Evolutionary conservation across 345 rosid species (phyloP).

Genomic region (Atalantia buxifolia): DNA sequence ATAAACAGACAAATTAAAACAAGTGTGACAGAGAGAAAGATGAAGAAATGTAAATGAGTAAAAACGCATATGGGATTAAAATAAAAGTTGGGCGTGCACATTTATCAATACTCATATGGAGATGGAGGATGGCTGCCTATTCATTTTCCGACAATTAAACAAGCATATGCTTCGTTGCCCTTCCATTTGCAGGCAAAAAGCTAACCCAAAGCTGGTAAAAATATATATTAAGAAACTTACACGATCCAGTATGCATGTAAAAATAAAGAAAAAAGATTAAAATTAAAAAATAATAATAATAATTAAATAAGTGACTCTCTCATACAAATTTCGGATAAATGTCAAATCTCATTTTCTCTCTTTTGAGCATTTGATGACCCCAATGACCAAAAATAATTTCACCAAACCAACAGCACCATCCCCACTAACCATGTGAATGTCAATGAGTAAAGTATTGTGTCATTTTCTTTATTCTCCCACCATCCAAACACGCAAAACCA

Average conservation of each 20-base stretch:
- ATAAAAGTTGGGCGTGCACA: conserved; percentile 17
- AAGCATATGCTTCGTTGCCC: conserved; percentile 40
- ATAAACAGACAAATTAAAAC: background rate
- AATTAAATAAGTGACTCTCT: too few species aligned
- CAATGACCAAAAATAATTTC: background rate
- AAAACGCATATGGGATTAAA: background rate
- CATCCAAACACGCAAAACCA: background rate
- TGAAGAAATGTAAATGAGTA: background rate
- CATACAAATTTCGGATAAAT: background rate
- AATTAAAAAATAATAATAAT: too few species aligned
- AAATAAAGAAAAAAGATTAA: too few species aligned
- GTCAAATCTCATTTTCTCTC: background rate
- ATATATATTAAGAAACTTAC: background rate
- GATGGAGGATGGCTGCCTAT: conserved; percentile 39
- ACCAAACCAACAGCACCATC: conserved; percentile 12
- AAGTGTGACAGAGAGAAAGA: background rate
- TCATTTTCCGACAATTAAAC: conserved; percentile 56
- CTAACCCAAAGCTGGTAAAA: background rate
- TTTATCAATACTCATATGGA: conserved; percentile 32
- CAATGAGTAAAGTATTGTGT: conserved; percentile 21
- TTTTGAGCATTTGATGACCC: background rate
- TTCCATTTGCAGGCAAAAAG: conserved; percentile 41
- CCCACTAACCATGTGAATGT: conserved; percentile 29
- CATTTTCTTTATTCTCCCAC: conserved; percentile 1
- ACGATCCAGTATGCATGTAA: background rate